Conservation (phyloP, 805 yeast genomes). For the Teunomyces aglyptinius region DNA sequence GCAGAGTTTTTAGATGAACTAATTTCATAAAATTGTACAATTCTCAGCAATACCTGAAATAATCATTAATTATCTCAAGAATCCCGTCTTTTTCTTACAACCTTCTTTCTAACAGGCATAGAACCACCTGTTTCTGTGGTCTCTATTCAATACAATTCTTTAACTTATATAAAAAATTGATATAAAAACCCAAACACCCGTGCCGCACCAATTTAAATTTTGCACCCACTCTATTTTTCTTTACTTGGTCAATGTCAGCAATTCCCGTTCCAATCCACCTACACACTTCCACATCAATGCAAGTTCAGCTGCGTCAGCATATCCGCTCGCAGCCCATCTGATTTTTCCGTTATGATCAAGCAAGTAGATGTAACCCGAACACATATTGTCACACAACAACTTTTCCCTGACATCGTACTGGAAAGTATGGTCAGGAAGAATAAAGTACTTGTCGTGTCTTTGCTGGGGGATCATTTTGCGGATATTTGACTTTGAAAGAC, state of each 20-base stretch:
- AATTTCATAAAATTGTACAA: not conserved
- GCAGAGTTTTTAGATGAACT: too few relatives aligned
- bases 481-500: constrained; percentile 44
- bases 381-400: constrained; percentile 66
- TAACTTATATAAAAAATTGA: too few relatives aligned
- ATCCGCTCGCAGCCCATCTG: constrained; percentile 91
- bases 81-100: not conserved
- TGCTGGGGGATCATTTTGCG: constrained; percentile 44
- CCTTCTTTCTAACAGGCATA: not conserved
- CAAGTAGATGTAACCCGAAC: constrained; percentile 79
- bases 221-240: not conserved
- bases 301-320: constrained; percentile 65
- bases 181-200: not conserved
- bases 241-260: constrained; percentile 2
- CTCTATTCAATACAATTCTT: too few relatives aligned
- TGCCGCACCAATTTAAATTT: not conserved
- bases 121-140: not conserved
- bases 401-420: constrained; percentile 55
- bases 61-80: not conserved
- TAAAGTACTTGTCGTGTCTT: constrained; percentile 58
- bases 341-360: constrained; percentile 73
- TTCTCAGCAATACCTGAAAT: not conserved
- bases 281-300: constrained; percentile 65
- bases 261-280: constrained; percentile 54
- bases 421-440: constrained; percentile 60